phyloP scores from a whole-genome alignment of 257 asterid species.

The Fraxinus pennsylvanica region DNA sequence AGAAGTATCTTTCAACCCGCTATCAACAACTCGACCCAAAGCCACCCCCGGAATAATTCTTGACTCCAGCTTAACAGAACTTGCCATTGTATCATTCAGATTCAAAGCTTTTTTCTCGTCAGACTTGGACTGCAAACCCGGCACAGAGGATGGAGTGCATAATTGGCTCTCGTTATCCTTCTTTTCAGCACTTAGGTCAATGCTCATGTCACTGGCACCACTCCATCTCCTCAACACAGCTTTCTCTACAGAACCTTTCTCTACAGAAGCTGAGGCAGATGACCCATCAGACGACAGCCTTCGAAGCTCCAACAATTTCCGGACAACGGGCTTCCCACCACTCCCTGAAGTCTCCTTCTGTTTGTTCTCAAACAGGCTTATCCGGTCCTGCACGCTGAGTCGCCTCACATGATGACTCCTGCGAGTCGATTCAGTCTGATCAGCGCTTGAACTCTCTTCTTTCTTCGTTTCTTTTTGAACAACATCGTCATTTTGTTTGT shows the following conservation, averaged over 20 bases:
- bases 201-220: conserved; percentile 91
- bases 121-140: conserved; percentile 38
- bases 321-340: conserved; percentile 52
- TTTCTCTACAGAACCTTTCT: conserved; percentile 66
- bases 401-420: conserved; percentile 61
- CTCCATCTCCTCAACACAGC: conserved; percentile 87
- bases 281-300: conserved; percentile 77
- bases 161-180: conserved; percentile 63
- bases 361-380: conserved; percentile 79
- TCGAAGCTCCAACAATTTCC: conserved; percentile 66
- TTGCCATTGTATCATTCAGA: conserved; percentile 29
- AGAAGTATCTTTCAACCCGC: conserved; percentile 38
- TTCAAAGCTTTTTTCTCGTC: conserved; percentile 39
- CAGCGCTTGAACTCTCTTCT: conserved; percentile 40
- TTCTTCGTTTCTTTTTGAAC: conserved; percentile 31
- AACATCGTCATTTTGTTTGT: conserved; percentile 19
- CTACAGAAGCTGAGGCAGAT: conserved; percentile 45
- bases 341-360: conserved; percentile 78
- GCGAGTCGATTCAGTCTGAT: conserved; percentile 36
- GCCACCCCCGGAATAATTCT: conserved; percentile 36
- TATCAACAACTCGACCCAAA: conserved; percentile 32
- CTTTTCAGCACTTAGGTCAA: conserved; percentile 76
- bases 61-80: conserved; percentile 48
- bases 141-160: conserved; percentile 51
- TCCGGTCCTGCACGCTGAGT: conserved; percentile 90